Evolutionary conservation across 768 basidiomycete species (phyloP).

Genomic region (Chlorophyllum brunneum): DNA sequence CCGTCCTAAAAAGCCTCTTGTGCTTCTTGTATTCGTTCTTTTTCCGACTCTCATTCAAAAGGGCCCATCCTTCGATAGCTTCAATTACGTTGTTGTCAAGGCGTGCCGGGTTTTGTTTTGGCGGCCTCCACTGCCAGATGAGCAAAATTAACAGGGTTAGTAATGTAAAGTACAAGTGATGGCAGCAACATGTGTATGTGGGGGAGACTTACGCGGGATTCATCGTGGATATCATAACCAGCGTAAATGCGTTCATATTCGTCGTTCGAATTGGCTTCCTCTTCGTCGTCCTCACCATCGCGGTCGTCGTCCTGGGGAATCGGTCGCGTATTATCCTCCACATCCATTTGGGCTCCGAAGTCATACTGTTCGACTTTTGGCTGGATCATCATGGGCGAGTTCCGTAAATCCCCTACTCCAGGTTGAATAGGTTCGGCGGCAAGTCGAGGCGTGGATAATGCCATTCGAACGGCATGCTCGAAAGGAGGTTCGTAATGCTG

Average conservation of each 20-base stretch:
- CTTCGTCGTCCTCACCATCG: not conserved
- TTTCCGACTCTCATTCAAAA: not conserved
- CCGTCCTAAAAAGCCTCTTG: not conserved
- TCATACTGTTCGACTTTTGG: no score
- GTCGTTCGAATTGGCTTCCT: not conserved
- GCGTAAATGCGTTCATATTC: slow-evolving; percentile 6
- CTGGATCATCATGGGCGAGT: no score
- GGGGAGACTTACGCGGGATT: not conserved
- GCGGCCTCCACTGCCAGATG: not conserved
- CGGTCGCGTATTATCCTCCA: not conserved
- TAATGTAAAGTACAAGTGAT: not conserved
- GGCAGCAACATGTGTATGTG: not conserved
- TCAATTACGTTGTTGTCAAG: not conserved
- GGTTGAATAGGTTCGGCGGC: no score
- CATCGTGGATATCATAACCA: slow-evolving; percentile 6
- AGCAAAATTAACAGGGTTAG: not conserved
- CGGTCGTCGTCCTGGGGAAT: not conserved
- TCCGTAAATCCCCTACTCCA: no score
- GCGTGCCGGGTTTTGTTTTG: not conserved
- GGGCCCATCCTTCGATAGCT: not conserved
- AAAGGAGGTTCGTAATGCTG: no score
- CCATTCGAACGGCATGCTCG: no score
- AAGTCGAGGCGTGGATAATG: no score
- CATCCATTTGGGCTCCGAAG: not conserved
- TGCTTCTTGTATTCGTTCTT: not conserved